Evolutionary conservation across 768 basidiomycete genomes (phyloP).

Genomic region (Galerina sulciceps): DNA sequence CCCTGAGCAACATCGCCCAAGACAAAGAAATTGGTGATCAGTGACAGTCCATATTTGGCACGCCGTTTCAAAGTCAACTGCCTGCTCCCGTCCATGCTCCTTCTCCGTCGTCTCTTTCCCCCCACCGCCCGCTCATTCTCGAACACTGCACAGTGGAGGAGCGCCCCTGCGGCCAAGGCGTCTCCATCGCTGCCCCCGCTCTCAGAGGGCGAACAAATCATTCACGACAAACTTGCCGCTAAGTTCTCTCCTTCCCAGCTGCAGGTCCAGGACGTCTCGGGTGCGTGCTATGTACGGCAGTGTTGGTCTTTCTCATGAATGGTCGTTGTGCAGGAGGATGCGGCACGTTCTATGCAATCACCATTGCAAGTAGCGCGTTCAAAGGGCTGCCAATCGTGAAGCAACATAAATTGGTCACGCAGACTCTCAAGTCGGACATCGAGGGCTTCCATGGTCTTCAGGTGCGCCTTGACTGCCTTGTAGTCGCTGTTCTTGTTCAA

Average conservation of each 20-base stretch:
- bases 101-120: constrained; percentile 40
- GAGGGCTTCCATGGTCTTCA: constrained; percentile 92
- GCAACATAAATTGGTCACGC: constrained; percentile 91
- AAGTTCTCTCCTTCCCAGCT: constrained; percentile 82
- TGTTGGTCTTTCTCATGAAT: background rate
- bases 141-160: constrained; percentile 19
- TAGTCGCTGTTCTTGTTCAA: background rate
- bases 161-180: constrained; percentile 16
- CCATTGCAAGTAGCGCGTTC: constrained; percentile 84
- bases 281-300: constrained; percentile 45
- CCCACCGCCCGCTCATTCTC: constrained; percentile 33
- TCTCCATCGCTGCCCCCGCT: constrained; percentile 28
- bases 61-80: background rate
- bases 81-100: constrained; percentile 34
- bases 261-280: constrained; percentile 93
- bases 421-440: constrained; percentile 87
- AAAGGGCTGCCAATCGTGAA: constrained; percentile 86
- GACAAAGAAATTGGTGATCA: background rate
- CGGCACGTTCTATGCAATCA: constrained; percentile 95
- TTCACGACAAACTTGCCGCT: constrained; percentile 72
- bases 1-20: constrained; percentile 27
- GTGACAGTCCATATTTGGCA: no score
- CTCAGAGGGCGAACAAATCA: constrained; percentile 69
- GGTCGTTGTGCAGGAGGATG: constrained; percentile 73
- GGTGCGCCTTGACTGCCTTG: constrained; percentile 49